Evolutionary conservation across 192 early-diverging fungal species (phyloP), one percentile per base, ranked within the genome.

Genomic region (Blastocladiella britannica): DNA sequence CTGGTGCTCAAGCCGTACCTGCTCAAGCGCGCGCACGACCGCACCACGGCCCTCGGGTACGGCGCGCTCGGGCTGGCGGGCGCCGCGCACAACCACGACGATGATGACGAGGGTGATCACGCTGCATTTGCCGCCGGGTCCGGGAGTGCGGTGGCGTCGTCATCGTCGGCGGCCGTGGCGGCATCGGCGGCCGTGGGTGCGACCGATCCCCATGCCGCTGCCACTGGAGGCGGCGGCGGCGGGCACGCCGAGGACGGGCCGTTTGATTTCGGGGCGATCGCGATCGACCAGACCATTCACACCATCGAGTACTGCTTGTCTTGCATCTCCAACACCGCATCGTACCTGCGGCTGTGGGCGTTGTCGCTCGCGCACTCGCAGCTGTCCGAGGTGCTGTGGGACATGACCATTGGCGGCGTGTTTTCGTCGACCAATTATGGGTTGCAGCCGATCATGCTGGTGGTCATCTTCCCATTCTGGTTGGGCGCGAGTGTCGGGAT

Each of bases 301-400:
- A 97, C 93, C 6, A 97, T 98, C 63, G 95, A 98, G 69, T 98
- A 91, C 68, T 91, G 87, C 64, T 79, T 98, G 54, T 80, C 81
- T 54, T 87, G 87, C 28, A 92, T 98, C 57, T 98, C 95, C 52
- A 93, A 98, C 72, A 98, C 95, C 18, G 95, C 95, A 3, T 93
- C 89, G 24, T 98, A 98, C 61, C 84, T 98, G 56, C 91, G 95
- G 62, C 78, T 98, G 55, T 98, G 95, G 95, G 95, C 95, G 56
- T 70, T 98, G 54, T 94, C 91, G 22, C 74, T 98, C 47, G 95
- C 95, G 0, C 95, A 98, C 61, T 91, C 91, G 28, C 94, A 98
- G 72, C 71, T 98, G 25, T 98, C 95, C 0, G 86, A 89, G 63
- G 95, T 98, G 7, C 72, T 95, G 53, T 98, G 91, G 90, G 77